A percentile compares a stretch with the other conserved stretches of the same genome.
These are phyloP conservation scores for Phytophthora rubi DNA, from an alignment of 352 stramenopile genomes.

Conservation along the genomic window DNA sequence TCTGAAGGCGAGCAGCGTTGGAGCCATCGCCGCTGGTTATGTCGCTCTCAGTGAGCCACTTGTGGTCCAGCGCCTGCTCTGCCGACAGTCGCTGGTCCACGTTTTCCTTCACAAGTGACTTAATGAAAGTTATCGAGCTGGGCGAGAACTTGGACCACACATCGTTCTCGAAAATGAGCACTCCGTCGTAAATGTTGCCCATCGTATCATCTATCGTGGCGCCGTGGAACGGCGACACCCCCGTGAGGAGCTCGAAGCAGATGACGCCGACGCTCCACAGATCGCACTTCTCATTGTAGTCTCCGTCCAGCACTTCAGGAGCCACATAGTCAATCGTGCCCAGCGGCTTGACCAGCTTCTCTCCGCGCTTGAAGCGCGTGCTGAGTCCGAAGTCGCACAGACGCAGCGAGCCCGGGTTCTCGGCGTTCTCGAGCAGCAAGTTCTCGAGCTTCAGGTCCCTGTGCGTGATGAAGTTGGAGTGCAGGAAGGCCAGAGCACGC, in stretches of 20 bases:
- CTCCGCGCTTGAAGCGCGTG: conserved; percentile 72
- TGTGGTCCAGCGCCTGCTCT: conserved; percentile 70
- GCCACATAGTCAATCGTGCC: conserved; percentile 88
- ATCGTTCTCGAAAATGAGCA: conserved; percentile 73
- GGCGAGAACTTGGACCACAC: conserved; percentile 74
- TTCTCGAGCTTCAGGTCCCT: conserved; percentile 88
- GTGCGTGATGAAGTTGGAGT: conserved; percentile 85
- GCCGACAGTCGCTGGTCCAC: conserved; percentile 68
- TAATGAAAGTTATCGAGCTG: conserved; percentile 75
- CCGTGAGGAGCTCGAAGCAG: conserved; percentile 76
- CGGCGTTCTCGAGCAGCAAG: conserved; percentile 73
- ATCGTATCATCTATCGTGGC: conserved; percentile 80
- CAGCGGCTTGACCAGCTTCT: conserved; percentile 77
- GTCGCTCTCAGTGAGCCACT: conserved; percentile 57
- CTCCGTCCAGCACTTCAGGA: conserved; percentile 80
- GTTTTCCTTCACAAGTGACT: conserved; percentile 81
- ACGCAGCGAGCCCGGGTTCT: conserved; percentile 68
- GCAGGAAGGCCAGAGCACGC: conserved; percentile 70
- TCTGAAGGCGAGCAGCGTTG: conserved; percentile 44
- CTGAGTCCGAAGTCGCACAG: conserved; percentile 87
- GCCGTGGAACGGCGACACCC: conserved; percentile 74
- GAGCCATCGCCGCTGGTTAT: conserved; percentile 19
- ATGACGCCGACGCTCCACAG: conserved; percentile 85
- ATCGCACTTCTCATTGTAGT: conserved; percentile 87
- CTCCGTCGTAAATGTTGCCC: conserved; percentile 82